Conservation (phyloP, 2,329 filamentous ascomycete species). For the Boeremia lycopersici region DNA sequence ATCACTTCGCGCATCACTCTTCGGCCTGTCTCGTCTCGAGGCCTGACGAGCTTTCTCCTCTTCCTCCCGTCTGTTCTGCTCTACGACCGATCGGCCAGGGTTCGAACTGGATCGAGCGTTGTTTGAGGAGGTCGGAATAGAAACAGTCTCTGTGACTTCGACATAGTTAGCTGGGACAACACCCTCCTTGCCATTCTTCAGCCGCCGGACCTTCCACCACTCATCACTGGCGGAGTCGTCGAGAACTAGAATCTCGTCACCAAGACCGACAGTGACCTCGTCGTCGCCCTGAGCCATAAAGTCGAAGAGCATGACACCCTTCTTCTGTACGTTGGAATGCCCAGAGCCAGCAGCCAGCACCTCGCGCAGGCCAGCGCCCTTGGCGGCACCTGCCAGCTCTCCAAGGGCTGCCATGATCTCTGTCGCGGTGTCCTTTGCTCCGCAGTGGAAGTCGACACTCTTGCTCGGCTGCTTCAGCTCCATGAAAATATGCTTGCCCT, state of each 20-base stretch:
- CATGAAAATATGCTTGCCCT: conserved; percentile 97
- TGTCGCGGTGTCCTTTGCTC: conserved; percentile 93
- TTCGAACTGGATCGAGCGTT: conserved; percentile 61
- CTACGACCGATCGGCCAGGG: conserved; percentile 70
- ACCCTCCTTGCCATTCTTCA: conserved; percentile 93
- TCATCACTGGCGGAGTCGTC: conserved; percentile 94
- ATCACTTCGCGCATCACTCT: conserved; percentile 59
- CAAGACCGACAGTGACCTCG: conserved; percentile 88
- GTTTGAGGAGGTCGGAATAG: conserved; percentile 57
- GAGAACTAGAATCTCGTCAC: conserved; percentile 87
- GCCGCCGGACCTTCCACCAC: conserved; percentile 93
- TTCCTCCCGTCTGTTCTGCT: conserved; percentile 81
- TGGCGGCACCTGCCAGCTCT: conserved; percentile 84
- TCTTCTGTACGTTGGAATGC: conserved; percentile 68
- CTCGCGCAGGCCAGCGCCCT: conserved; percentile 82
- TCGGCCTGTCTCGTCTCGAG: conserved; percentile 65
- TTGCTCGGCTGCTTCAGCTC: conserved; percentile 91
- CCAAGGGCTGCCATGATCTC: conserved; percentile 89
- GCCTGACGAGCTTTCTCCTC: conserved; percentile 82
- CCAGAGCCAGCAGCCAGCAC: conserved; percentile 81
- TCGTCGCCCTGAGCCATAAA: conserved; percentile 97
- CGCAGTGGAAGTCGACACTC: conserved; percentile 95
- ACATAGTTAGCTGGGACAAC: conserved; percentile 97
- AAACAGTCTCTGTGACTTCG: conserved; percentile 75
- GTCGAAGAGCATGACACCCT: conserved; percentile 87